These are phyloP conservation scores for Astragalus membranaceus DNA, from an alignment of 306 rosid genomes.

Conservation along the genomic window DNA sequence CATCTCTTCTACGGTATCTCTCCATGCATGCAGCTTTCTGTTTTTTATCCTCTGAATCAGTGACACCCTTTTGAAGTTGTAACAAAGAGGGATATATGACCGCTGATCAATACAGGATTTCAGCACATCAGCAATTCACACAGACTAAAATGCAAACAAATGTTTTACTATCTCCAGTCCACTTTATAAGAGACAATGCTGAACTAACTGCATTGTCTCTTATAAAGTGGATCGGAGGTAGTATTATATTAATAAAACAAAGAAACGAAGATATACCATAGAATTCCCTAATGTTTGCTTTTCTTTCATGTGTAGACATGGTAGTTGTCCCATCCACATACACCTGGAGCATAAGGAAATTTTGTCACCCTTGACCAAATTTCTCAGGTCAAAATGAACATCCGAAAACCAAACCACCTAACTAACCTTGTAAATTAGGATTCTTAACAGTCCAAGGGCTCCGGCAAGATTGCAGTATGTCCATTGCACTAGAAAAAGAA, in stretches of 20 bases:
- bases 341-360: too few species aligned
- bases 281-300: too few species aligned
- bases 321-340: too few species aligned
- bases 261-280: too few species aligned
- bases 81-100: conserved; percentile 82
- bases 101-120: conserved; percentile 43
- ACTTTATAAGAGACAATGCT: too few species aligned
- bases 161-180: too few species aligned
- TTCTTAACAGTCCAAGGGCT: conserved; percentile 83
- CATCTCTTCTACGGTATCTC: conserved; percentile 73
- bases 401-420: not conserved
- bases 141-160: not conserved
- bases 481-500: conserved; percentile 93
- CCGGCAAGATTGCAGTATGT: conserved; percentile 94
- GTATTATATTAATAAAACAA: too few species aligned
- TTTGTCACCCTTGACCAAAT: too few species aligned
- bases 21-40: conserved; percentile 86
- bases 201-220: too few species aligned
- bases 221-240: too few species aligned
- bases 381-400: conserved; percentile 18
- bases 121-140: conserved; percentile 20
- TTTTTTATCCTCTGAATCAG: conserved; percentile 77
- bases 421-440: conserved; percentile 83
- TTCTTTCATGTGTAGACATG: too few species aligned
- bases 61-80: conserved; percentile 86